phyloP scores from a whole-genome alignment of 257 asterid species.

The Solanum dulcamara region DNA sequence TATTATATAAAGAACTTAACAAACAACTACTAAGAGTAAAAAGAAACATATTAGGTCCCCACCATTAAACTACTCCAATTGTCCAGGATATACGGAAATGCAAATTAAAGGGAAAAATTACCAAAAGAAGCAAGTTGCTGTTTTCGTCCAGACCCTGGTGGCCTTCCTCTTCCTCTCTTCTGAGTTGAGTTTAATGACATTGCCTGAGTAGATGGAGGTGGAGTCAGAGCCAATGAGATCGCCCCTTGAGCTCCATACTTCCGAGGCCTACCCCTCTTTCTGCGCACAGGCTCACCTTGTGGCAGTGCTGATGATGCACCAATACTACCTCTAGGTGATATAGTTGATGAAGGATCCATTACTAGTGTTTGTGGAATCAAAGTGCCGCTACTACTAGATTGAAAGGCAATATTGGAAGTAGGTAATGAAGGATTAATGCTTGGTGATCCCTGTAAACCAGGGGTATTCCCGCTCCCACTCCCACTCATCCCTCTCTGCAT shows the following conservation, averaged over 20 bases:
- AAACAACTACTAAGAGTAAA: not conserved
- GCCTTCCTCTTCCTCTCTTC: constrained; percentile 64
- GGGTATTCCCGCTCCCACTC: constrained; percentile 4
- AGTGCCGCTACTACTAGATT: constrained; percentile 37
- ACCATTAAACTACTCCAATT: not conserved
- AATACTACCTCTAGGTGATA: constrained; percentile 32
- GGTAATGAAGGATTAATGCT: constrained; percentile 37
- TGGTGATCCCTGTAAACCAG: constrained; percentile 31
- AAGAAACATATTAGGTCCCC: not conserved
- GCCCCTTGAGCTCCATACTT: constrained; percentile 63
- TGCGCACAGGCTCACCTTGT: constrained; percentile 56
- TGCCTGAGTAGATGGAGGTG: constrained; percentile 35
- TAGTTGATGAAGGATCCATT: constrained; percentile 44
- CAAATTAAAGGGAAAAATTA: constrained; percentile 9
- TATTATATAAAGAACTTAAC: not conserved
- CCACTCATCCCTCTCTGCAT: constrained; percentile 27
- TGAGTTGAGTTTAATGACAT: constrained; percentile 26
- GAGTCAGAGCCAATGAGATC: constrained; percentile 33
- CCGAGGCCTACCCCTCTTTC: constrained; percentile 79
- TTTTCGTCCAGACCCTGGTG: constrained; percentile 61
- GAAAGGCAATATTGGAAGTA: constrained; percentile 35
- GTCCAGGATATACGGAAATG: not conserved
- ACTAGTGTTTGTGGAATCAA: constrained; percentile 33
- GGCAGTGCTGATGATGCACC: constrained; percentile 44
- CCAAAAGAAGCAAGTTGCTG: constrained; percentile 45